Evolutionary conservation across 2,329 filamentous ascomycete genomes (phyloP), one percentile per base, ranked within the genome.

Genomic region (Elsinoe ampelina): DNA sequence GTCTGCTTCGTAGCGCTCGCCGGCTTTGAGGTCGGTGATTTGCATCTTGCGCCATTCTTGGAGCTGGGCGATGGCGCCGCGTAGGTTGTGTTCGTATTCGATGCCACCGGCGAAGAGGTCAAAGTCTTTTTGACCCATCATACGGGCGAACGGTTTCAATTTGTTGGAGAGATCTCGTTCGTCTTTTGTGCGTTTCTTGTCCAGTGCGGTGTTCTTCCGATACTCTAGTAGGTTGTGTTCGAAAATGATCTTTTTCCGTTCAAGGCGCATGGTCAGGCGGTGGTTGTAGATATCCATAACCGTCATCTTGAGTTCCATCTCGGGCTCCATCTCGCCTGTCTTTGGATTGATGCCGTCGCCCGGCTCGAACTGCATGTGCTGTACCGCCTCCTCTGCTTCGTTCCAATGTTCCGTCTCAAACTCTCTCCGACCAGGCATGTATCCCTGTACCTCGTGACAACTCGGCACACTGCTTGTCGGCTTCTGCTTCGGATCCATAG

Each of bases 261-360:
- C 92, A 5, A 92, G 92, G 63, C 93, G 84, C 58, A 91, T 87
- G 2, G 91, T 95, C 15, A 98, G 75, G 3, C 91, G 84, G 58
- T 87, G 86, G 67, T 98, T 98, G 77, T 98, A 98, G 52, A 98
- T 95, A 62, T 95, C 90, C 84, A 98, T 96, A 17, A 98, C 90
- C 0, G 90, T 95, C 74, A 97, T 83, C 77, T 98, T 98, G 45
- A 98, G 80, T 62, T 96, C 91, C 80, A 95, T 95, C 71, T 98
- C 93, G 0, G 93, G 90, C 65, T 98, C 93, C 58, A 95, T 77
- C 67, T 95, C 86, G 60, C 88, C 87, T 0, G 90, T 95, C 2
- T 79, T 75, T 1, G 87, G 84, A 66, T 95, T 95, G 63, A 95
- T 78, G 58, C 93, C 93, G 72, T 96, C 92, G 22, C 93, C 93